These are phyloP conservation scores for Paraurostyla sp. DNA, from an alignment of 73 alveolate species.

Conservation along the genomic window DNA sequence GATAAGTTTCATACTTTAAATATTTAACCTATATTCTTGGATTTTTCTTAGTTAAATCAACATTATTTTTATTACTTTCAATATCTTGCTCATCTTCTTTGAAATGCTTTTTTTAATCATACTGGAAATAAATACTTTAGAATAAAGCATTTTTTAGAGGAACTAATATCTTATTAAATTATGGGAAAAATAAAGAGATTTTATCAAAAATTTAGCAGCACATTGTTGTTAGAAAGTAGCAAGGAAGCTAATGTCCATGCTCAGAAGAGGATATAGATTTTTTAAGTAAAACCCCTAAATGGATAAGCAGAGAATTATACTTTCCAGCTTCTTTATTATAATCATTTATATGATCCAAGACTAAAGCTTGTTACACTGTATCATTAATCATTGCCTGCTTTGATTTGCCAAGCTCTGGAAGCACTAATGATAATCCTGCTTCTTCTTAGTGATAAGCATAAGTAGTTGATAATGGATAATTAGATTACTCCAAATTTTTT, in stretches of 20 bases:
- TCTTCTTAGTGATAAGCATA: too few relatives aligned
- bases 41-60: slow-evolving; percentile 30
- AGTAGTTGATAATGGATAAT: not conserved
- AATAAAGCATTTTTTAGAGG: slow-evolving; percentile 31
- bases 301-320: slow-evolving; percentile 28
- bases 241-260: not conserved
- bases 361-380: slow-evolving; percentile 42
- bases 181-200: slow-evolving; percentile 34
- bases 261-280: slow-evolving; percentile 5
- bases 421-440: not conserved
- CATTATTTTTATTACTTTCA: not conserved
- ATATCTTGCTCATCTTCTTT: slow-evolving; percentile 32
- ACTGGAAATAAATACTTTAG: not conserved
- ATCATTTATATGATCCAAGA: slow-evolving; percentile 28
- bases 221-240: slow-evolving; percentile 17
- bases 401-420: slow-evolving; percentile 26
- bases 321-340: slow-evolving; percentile 7
- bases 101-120: slow-evolving; percentile 11
- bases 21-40: slow-evolving; percentile 4
- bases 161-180: not conserved
- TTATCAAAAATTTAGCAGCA: slow-evolving; percentile 34
- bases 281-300: slow-evolving; percentile 33
- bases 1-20: slow-evolving; percentile 28
- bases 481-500: not conserved
- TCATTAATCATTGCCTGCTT: not conserved